Base-by-base conservation (phyloP, 2,329 filamentous ascomycete species). In the Beauveria australis region DNA sequence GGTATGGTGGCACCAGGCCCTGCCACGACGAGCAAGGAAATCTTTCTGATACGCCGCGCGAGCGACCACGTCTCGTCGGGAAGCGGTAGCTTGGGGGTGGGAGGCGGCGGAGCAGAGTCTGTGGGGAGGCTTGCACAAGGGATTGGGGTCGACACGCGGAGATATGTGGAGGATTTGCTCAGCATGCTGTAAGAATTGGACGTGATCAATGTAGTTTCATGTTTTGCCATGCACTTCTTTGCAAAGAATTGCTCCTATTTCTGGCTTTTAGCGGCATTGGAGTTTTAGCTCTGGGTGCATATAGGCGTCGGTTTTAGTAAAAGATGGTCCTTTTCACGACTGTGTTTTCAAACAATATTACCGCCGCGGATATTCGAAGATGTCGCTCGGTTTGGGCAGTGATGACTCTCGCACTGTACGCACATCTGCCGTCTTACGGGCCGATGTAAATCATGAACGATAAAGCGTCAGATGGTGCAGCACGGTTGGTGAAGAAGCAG, bases 71-170 rank as follows among this genome's bases (percentile, higher is more conserved):
- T 67, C 24, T 70, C 74, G 48, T 72, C 26, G 66, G 74, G 33
- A 67, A 69, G 19, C 30, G 49, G 49, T 10, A 47, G 16, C n/a
- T 40, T 53, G 16, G 57, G 57, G 69, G 67, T n/a, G 72, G 78
- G 66, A 62, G 75, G 81, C 26, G 83, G 83, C 22, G 61, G 43
- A 6, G 26, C 44, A n/a, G 61, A 60, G 19, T 33, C 53, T 3
- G 82, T 85, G 1, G 81, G 79, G 22, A 81, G 81, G 60, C 72
- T 91, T 64, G 85, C 83, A 0, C 86, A 89, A 67, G 89, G 89
- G 0, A 90, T 92, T 64, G 89, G 89, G 0, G 80, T 92, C 40
- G 89, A 92, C 76, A 90, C 89, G 33, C 81, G 86, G 71, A 82
- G 81, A 69, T 92, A 92, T 71, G 84, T 92, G 4, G 89, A 92